Evolutionary conservation across 169 alveolate genomes (phyloP).

Genomic region (Amoebophrya sp.): DNA sequence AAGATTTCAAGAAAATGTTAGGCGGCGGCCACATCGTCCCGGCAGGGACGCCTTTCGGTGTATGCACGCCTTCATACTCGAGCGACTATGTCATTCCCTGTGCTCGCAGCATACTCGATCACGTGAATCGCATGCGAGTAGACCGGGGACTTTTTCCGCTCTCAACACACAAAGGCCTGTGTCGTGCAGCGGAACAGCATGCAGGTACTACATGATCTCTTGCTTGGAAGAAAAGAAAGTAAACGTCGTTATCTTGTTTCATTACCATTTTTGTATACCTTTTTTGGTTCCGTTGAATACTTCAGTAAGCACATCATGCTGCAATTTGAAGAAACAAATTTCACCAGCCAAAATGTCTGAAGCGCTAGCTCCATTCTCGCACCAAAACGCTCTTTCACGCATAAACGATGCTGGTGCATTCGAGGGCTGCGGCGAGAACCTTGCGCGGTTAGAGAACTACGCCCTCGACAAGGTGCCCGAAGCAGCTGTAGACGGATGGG

Average conservation of each 20-base stretch:
- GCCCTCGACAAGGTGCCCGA: neutral
- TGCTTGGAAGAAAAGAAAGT: too few relatives aligned
- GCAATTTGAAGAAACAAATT: too few relatives aligned
- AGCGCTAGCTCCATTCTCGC: neutral
- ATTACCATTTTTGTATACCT: neutral
- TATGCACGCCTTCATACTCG: neutral
- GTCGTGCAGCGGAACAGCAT: neutral
- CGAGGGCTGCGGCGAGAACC: constrained; percentile 27
- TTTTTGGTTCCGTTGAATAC: too few relatives aligned
- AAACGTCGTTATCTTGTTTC: neutral
- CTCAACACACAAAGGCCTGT: neutral
- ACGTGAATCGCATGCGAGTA: neutral
- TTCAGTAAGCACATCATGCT: too few relatives aligned
- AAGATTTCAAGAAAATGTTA: too few relatives aligned
- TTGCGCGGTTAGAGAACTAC: constrained; percentile 2
- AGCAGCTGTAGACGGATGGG: neutral
- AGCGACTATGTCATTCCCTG: neutral
- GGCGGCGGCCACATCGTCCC: too few relatives aligned
- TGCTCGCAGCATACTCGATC: neutral
- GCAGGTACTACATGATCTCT: too few relatives aligned
- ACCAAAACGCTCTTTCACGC: constrained; percentile 2
- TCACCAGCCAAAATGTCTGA: neutral
- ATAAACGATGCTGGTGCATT: neutral
- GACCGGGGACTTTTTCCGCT: neutral
- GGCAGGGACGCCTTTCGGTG: too few relatives aligned